phyloP scores from a whole-genome alignment of 805 yeast genomes.

The Cyberlindnera americana region DNA sequence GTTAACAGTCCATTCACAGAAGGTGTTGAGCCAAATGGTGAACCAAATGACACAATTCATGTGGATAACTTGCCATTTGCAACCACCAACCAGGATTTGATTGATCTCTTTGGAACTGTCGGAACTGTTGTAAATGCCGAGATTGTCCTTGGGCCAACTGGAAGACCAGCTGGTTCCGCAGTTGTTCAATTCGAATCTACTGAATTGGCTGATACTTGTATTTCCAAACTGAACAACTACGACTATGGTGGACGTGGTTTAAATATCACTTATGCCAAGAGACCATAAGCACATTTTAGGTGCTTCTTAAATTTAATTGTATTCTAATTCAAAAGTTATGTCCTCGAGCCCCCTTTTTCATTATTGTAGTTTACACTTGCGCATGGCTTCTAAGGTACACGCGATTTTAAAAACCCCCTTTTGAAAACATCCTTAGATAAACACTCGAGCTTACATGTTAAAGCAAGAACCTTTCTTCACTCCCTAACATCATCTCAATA shows the following conservation, averaged over 20 bases:
- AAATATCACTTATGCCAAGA: slow-evolving; percentile 59
- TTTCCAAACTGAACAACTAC: slow-evolving; percentile 71
- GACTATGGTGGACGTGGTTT: slow-evolving; percentile 80
- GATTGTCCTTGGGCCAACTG: slow-evolving; percentile 56
- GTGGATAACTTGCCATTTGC: slow-evolving; percentile 84
- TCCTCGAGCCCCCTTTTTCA: background rate
- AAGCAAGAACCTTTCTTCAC: too few relatives aligned
- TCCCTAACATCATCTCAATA: background rate
- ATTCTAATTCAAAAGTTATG: background rate
- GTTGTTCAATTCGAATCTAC: slow-evolving; percentile 70
- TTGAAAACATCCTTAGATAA: too few relatives aligned
- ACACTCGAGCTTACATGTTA: too few relatives aligned
- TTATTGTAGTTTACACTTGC: too few relatives aligned
- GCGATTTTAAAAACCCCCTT: too few relatives aligned
- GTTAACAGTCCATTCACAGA: slow-evolving; percentile 52
- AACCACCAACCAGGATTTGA: slow-evolving; percentile 80
- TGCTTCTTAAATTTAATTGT: too few relatives aligned
- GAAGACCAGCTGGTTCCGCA: slow-evolving; percentile 80
- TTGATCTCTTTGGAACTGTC: slow-evolving; percentile 79
- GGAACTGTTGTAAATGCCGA: slow-evolving; percentile 77
- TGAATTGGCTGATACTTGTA: slow-evolving; percentile 70
- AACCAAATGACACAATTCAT: slow-evolving; percentile 56
- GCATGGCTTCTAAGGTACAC: too few relatives aligned
- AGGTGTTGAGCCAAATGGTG: slow-evolving; percentile 61
- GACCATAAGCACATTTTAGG: slow-evolving; percentile 7